These are phyloP conservation scores for Osmozyma mogii DNA, from an alignment of 805 yeast genomes.

Conservation along the genomic window DNA sequence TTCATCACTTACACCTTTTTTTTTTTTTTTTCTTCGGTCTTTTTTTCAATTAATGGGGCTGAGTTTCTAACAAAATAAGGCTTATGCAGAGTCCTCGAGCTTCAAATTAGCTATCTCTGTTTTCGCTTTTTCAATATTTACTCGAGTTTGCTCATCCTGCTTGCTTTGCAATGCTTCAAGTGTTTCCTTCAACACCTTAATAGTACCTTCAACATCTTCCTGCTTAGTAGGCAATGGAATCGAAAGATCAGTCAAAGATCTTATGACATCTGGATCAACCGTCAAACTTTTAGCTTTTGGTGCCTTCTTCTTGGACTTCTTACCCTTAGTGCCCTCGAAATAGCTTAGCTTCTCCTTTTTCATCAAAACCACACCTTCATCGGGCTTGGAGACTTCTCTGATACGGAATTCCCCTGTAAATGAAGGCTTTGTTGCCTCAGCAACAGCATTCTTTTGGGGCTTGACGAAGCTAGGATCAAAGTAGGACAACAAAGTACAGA, in stretches of 20 bases:
- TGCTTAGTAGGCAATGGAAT: conserved; percentile 70
- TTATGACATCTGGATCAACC: conserved; percentile 74
- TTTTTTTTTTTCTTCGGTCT: too few species aligned
- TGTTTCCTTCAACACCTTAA: conserved; percentile 64
- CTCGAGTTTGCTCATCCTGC: conserved; percentile 76
- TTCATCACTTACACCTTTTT: too few species aligned
- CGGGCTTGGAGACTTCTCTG: conserved; percentile 56
- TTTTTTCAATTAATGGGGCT: too few species aligned
- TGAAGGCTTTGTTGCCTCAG: conserved; percentile 19
- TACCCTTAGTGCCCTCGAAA: conserved; percentile 40
- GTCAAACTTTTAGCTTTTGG: conserved; percentile 50
- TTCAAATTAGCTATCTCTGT: conserved; percentile 66
- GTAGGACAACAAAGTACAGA: conserved; percentile 61
- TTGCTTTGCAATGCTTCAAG: conserved; percentile 57
- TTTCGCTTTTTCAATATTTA: conserved; percentile 69
- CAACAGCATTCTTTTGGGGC: conserved; percentile 32
- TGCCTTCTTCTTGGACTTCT: conserved; percentile 33
- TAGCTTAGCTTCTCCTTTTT: conserved; percentile 54
- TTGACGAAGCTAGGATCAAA: conserved; percentile 76
- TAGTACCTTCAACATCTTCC: conserved; percentile 61
- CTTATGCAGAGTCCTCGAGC: conserved; percentile 39
- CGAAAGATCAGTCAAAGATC: conserved; percentile 66
- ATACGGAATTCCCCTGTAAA: conserved; percentile 14
- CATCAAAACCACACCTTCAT: conserved; percentile 54
- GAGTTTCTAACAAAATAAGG: too few species aligned